Percentiles rank a stretch among this genome's conserved stretches.
Evolutionary conservation across 1,284 basidiomycete species (phyloP).

Genomic region (Moesziomyces sp.): DNA sequence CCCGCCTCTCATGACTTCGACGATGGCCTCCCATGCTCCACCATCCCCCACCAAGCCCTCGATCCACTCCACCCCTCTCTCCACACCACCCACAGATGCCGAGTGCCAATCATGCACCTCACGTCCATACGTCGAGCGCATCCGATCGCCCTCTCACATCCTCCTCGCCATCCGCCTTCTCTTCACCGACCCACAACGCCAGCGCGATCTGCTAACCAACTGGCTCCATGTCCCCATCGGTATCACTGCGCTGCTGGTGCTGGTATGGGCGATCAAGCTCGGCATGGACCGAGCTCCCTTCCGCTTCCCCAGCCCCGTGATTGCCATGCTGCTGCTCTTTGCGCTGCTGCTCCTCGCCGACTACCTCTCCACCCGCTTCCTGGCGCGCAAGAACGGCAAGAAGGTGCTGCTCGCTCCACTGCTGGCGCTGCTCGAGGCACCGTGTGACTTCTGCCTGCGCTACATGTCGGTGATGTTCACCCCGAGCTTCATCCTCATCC

Average conservation of each 20-base stretch:
- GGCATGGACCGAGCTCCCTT: slow-evolving; percentile 53
- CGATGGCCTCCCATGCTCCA: neutral
- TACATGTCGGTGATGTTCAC: slow-evolving; percentile 64
- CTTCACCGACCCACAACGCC: slow-evolving; percentile 28
- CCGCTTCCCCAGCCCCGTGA: slow-evolving; percentile 53
- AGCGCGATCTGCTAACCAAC: slow-evolving; percentile 40
- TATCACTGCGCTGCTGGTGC: slow-evolving; percentile 40
- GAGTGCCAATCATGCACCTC: slow-evolving; percentile 17
- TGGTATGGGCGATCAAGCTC: slow-evolving; percentile 49
- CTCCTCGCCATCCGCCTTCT: slow-evolving; percentile 15
- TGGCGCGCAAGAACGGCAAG: neutral
- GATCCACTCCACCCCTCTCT: neutral
- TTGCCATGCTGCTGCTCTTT: slow-evolving; percentile 53
- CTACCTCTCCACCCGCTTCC: slow-evolving; percentile 17
- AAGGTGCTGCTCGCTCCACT: slow-evolving; percentile 18
- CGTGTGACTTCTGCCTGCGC: slow-evolving; percentile 57
- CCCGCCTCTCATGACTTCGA: neutral
- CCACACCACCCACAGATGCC: neutral
- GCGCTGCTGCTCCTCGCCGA: slow-evolving; percentile 46
- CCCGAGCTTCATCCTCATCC: slow-evolving; percentile 59
- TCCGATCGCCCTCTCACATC: slow-evolving; percentile 26
- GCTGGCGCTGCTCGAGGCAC: slow-evolving; percentile 47
- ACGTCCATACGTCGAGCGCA: slow-evolving; percentile 14
- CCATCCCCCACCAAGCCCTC: neutral
- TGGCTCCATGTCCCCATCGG: slow-evolving; percentile 60